Percentiles rank a stretch among this genome's conserved stretches.
These are phyloP conservation scores for Erysiphe neolycopersici DNA, from an alignment of 2,329 filamentous ascomycete species.

Conservation along the genomic window DNA sequence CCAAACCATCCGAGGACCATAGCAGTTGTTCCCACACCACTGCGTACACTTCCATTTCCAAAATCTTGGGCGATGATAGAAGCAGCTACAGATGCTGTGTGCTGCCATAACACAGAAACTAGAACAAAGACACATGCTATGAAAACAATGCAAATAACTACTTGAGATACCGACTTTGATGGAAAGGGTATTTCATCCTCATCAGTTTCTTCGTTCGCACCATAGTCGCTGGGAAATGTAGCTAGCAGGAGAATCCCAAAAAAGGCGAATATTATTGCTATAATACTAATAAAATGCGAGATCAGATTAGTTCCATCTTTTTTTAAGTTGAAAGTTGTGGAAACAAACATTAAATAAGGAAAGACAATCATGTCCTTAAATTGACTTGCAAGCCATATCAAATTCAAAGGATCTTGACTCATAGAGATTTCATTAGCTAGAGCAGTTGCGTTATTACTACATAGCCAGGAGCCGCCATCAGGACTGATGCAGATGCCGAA, in stretches of 20 bases:
- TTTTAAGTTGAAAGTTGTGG: background rate
- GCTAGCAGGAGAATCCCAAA: constrained; percentile 83
- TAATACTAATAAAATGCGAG: constrained; percentile 36
- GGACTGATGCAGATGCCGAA: constrained; percentile 94
- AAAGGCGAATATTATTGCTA: constrained; percentile 92
- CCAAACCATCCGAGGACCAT: constrained; percentile 98
- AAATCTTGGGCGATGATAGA: constrained; percentile 83
- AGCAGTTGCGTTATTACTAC: constrained; percentile 88
- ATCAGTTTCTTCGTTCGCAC: constrained; percentile 74
- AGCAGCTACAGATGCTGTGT: constrained; percentile 87
- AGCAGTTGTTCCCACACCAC: constrained; percentile 72
- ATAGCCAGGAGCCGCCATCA: constrained; percentile 74
- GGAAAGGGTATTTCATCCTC: constrained; percentile 80
- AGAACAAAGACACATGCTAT: constrained; percentile 42
- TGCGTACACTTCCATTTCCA: constrained; percentile 65
- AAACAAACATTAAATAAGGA: constrained; percentile 67
- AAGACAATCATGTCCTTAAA: constrained; percentile 99
- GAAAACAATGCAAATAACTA: constrained; percentile 80
- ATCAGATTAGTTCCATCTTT: background rate
- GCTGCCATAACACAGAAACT: constrained; percentile 67
- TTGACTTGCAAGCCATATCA: constrained; percentile 89
- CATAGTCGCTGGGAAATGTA: constrained; percentile 58
- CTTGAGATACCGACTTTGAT: constrained; percentile 70
- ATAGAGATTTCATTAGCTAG: constrained; percentile 70
- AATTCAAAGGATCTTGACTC: constrained; percentile 83